Base-by-base conservation (phyloP, 2,329 filamentous ascomycete species). In the Diaporthe ilicicola region DNA sequence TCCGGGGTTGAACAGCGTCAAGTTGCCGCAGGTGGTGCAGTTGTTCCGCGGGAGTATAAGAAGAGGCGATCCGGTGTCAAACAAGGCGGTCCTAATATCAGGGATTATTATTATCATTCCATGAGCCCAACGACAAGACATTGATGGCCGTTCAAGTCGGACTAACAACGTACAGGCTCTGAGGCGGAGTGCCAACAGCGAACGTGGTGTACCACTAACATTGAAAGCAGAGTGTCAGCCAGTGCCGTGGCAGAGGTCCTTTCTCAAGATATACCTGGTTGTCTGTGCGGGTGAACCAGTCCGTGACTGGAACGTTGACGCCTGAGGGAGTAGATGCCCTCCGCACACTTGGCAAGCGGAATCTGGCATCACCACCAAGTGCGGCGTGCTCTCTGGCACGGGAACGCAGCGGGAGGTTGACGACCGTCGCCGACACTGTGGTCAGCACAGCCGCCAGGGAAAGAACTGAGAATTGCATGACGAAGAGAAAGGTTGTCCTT, bases 51-150 rank as follows among this genome's bases (percentile, higher is more conserved):
- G 77, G 10, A 81, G 67, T 6, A 80, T 66, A n/a, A 81, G 74
- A 19, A 76, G 74, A 1, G 70, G 73, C 4, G 76, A 79, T 19
- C 77, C 78, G 0, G 78, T 81, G 51, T 79, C 78, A 50, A 78
- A 78, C 19, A 78, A 73, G 37, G 78, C 77, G 6, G 78, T 77
- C 54, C 77, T 79, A 9, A 12, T 3, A 8, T 29, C 7, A 44
- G 3, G 13, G 4, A 17, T 6, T 48, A 42, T 62, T 24, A 62
- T n/a, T n/a, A n/a, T n/a, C n/a, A n/a, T n/a, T n/a, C n/a, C n/a
- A n/a, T n/a, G n/a, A n/a, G 39, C 6, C 2, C 2, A 22, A 37
- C 1, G 4, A n/a, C 2, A 13, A 22, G 12, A 5, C 32, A 32
- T 5, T 7, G 27, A 8, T 5, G 19, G 24, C 4, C 8, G 9